Evolutionary conservation across 2,329 filamentous ascomycete genomes (phyloP), one percentile per base, ranked within the genome.

Genomic region (Cladophialophora exuberans): DNA sequence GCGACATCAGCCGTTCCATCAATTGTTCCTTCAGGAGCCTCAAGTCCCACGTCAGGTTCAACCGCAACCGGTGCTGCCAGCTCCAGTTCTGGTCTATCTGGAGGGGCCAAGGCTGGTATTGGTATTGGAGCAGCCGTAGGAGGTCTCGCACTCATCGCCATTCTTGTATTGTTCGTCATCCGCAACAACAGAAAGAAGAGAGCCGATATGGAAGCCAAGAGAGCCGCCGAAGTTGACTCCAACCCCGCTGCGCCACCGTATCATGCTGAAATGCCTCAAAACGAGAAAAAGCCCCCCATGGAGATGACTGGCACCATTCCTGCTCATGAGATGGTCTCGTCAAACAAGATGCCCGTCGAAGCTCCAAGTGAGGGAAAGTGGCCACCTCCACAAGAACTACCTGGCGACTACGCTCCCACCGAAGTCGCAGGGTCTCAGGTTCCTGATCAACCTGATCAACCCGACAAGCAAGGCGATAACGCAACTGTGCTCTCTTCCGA

Each of bases 81-180:
- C 45, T 10, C 20, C 4, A 23, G n/a, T 28, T 13, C 35, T 13
- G 48, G 52, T 26, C 47, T 59, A 17, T 56, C 56, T 22, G 43
- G 25, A 18, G 56, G 52, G 6, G 56, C 56, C 31, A 59, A 59
- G 52, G 56, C 56, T 10, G 56, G 56, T 6, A 59, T 59, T n/a
- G 56, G 25, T 13, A 39, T 59, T 22, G 52, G 36, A 6, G 52
- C 56, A n/a, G 48, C 47, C 4, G 47, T 52, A 7, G 46, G 11
- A 2, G 56, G 45, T 1, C 9, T 59, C 3, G 15, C 20, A 11
- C 28, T 59, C 3, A 11, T 56, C n/a, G 53, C 23, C 11, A 20
- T 56, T 3, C 23, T 52, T 3, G 46, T 59, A 5, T 59, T 50
- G 22, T 44, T 59, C 23, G 53, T 54, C 44, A 44, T 47, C 20